Base-by-base conservation (phyloP, 768 basidiomycete species). In the Imleria badia region DNA sequence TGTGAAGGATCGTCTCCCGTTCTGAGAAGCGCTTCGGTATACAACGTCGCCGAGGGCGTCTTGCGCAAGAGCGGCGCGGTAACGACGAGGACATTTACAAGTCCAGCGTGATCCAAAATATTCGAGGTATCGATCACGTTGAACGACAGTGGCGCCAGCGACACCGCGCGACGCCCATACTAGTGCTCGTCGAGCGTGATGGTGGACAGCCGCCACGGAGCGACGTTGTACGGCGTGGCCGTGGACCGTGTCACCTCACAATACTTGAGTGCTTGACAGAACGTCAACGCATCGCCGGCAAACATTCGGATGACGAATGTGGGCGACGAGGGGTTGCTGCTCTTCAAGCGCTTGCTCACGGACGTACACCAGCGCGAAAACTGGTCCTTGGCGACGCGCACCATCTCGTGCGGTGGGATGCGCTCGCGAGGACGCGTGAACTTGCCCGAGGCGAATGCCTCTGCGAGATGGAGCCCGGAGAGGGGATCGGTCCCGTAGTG, bases 81-180 rank as follows among this genome's bases (percentile, higher is more conserved):
- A 9, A 55, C 65, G 13, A 60, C 55, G 17, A 71, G 41, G 20
- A 71, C 3, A 20, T 71, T 71, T n/a, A 72, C 12, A 2, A 71
- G 49, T 1, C 69, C 71, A 1, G 53, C 31, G 6, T 66, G 54
- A 22, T 71, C 69, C 23, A 59, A 14, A 15, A 72, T 22, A 11
- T 71, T 71, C 0, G 71, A 71, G 6, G 69, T 69, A 9, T 71
- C 69, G 19, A 71, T 71, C 15, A 69, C 63, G 20, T 71, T 60
- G 53, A 73, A 71, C 11, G 55, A 60, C n/a, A 60, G 23, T 5
- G 69, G 69, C 1, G 69, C 69, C 0, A 45, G 50, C 6, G 48
- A 59, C 1, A 11, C 17, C 1, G 58, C 52, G 19, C 31, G 20
- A 11, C 13, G 34, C 1, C 65, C 60, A 39, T 71, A 73, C 6